These are phyloP conservation scores for Syzygium jambos DNA, from an alignment of 345 rosid species.

Conservation along the genomic window DNA sequence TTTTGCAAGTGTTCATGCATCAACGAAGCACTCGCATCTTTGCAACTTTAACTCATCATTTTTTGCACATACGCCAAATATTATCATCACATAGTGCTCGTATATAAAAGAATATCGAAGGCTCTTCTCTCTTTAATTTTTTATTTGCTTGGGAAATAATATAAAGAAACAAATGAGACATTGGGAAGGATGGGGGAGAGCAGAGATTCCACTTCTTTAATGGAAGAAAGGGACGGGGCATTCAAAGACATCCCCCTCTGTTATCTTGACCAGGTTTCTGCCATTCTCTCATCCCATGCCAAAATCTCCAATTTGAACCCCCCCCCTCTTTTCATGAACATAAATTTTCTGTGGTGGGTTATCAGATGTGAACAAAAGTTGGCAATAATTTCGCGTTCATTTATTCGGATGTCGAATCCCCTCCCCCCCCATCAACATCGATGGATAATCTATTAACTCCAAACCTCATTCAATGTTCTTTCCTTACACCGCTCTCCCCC, in stretches of 20 bases:
- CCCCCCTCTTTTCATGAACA: constrained; percentile 6
- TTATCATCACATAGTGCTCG: neutral
- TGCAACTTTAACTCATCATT: neutral
- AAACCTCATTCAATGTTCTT: constrained; percentile 14
- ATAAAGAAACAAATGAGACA: constrained; percentile 14
- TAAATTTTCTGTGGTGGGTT: neutral
- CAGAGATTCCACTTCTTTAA: constrained; percentile 64
- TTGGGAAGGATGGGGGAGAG: constrained; percentile 64
- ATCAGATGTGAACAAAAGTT: neutral
- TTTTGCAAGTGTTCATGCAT: neutral
- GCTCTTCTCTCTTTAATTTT: neutral
- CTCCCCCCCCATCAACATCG: neutral
- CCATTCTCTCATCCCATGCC: constrained; percentile 19
- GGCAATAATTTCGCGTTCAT: neutral
- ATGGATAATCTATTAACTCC: constrained; percentile 7
- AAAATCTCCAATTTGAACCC: constrained; percentile 15
- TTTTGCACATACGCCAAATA: neutral
- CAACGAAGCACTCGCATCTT: neutral
- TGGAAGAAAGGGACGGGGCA: constrained; percentile 64
- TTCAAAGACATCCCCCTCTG: constrained; percentile 19
- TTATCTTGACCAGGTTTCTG: constrained; percentile 33
- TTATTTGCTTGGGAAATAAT: neutral
- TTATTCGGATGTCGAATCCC: neutral
- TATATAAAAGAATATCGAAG: neutral
- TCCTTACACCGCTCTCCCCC: constrained; percentile 31